phyloP scores from a whole-genome alignment of 2,329 filamentous ascomycete genomes.

The Aspergillus floridensis region DNA sequence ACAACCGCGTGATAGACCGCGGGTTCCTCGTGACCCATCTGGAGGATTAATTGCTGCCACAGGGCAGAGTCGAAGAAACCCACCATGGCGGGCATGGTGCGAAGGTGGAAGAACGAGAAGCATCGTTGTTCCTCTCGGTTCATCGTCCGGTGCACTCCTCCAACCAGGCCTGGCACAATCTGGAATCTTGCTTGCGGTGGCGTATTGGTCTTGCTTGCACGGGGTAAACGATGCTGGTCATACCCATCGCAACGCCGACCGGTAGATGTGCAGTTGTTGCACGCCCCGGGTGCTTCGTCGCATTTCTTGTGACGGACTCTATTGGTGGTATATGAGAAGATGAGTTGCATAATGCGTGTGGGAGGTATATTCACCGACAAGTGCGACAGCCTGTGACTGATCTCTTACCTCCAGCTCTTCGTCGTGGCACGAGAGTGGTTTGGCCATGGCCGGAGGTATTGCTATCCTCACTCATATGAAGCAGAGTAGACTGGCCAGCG shows the following conservation, averaged over 20 bases:
- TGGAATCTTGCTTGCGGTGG: background rate
- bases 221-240: slow-evolving; percentile 15
- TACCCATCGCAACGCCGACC: slow-evolving; percentile 42
- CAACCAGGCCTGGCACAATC: background rate
- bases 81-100: slow-evolving; percentile 15
- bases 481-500: no score
- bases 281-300: slow-evolving; percentile 36
- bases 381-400: slow-evolving; percentile 8
- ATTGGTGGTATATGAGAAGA: no score
- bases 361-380: background rate
- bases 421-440: background rate
- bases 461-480: no score
- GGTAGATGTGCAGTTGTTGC: slow-evolving; percentile 35
- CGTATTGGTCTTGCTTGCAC: background rate
- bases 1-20: slow-evolving; percentile 11
- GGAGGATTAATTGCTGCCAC: slow-evolving; percentile 5
- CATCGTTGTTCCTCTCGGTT: slow-evolving; percentile 20
- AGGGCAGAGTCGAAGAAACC: slow-evolving; percentile 15
- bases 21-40: slow-evolving; percentile 5
- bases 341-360: no score
- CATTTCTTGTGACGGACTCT: slow-evolving; percentile 17
- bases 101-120: slow-evolving; percentile 18
- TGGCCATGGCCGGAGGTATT: no score
- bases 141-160: slow-evolving; percentile 1
- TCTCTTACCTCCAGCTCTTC: background rate